Percentiles rank a stretch among this genome's conserved stretches.
Conservation (phyloP, 129 eudicot genomes). For the Deinandra increscens region DNA sequence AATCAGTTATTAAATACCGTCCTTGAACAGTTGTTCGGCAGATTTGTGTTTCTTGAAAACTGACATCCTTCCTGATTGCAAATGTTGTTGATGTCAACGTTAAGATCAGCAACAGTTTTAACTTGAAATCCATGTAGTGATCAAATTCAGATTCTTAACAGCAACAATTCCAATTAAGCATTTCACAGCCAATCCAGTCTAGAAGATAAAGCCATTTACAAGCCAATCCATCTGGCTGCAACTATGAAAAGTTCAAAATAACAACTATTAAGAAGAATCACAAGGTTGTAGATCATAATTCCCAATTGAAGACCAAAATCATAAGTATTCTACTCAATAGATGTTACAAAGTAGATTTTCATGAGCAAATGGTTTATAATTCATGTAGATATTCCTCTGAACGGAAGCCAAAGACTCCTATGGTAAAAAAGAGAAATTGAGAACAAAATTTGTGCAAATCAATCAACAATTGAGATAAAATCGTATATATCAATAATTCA, state of each 20-base stretch:
- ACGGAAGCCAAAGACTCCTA: not conserved
- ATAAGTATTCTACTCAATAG: not conserved
- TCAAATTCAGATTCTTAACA: constrained; percentile 8
- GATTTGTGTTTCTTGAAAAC: constrained; percentile 42
- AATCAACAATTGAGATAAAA: no score
- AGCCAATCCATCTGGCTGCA: not conserved
- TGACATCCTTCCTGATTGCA: constrained; percentile 55
- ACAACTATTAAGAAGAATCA: constrained; percentile 1
- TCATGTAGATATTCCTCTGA: not conserved
- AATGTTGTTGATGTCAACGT: constrained; percentile 14
- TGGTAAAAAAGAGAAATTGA: no score
- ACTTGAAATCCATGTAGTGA: constrained; percentile 33
- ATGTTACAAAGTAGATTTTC: constrained; percentile 8
- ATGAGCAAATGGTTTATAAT: not conserved
- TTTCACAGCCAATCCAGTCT: constrained; percentile 19
- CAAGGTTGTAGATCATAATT: not conserved
- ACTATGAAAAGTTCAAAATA: constrained; percentile 14
- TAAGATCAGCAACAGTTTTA: constrained; percentile 13
- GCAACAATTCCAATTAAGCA: constrained; percentile 5
- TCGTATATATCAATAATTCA: no score
- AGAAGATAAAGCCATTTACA: not conserved
- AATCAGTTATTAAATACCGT: constrained; percentile 75
- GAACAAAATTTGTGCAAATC: not conserved
- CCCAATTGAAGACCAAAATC: not conserved
- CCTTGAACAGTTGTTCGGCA: constrained; percentile 91